Evolutionary conservation across 495 filamentous ascomycete species (phyloP).

Genomic region (Aspergillus diversus): DNA sequence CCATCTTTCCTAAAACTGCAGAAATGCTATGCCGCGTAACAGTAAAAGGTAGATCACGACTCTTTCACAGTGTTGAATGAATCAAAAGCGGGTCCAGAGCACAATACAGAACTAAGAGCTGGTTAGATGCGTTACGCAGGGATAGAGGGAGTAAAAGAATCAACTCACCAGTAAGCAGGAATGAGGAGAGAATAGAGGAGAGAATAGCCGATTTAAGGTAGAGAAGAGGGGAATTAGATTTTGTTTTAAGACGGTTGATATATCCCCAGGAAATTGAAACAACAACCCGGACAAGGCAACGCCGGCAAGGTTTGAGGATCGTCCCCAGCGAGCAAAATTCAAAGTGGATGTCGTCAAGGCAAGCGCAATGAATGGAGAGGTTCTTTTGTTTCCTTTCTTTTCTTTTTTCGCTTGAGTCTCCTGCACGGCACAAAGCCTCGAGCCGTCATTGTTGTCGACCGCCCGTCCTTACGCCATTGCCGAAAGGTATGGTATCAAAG

Average conservation of each 20-base stretch:
- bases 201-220: not conserved
- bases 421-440: constrained; percentile 19
- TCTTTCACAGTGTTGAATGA: constrained; percentile 9
- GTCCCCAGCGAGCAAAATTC: constrained; percentile 6
- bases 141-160: not conserved
- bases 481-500: constrained; percentile 24
- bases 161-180: not conserved
- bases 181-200: constrained; percentile 2
- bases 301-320: constrained; percentile 4
- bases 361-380: constrained; percentile 6
- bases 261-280: constrained; percentile 1
- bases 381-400: constrained; percentile 22
- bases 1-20: constrained; percentile 37
- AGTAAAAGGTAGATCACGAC: not conserved
- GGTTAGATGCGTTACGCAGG: not conserved
- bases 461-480: constrained; percentile 31
- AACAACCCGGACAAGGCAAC: not conserved
- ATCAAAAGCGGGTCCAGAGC: not conserved
- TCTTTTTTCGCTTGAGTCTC: constrained; percentile 23
- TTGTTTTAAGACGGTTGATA: not conserved
- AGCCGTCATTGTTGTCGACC: constrained; percentile 24
- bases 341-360: constrained; percentile 1
- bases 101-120: not conserved
- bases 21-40: not conserved
- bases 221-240: not conserved